These are phyloP conservation scores for Scenedesmus sp. DNA, from an alignment of 163 green algal genomes.

Conservation along the genomic window DNA sequence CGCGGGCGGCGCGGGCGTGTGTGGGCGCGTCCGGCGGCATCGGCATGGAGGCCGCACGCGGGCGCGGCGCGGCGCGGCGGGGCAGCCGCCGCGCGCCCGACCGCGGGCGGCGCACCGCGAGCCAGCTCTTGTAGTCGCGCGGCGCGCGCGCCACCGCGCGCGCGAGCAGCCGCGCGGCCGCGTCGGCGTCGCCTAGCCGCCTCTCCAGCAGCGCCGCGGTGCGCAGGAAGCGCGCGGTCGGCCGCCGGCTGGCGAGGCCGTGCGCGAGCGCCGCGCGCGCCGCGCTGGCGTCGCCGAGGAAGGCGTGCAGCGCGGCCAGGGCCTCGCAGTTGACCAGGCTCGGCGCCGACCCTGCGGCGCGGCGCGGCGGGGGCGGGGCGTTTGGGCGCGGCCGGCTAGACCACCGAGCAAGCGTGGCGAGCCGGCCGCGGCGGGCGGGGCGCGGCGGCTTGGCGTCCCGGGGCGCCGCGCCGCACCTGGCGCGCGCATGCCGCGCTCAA, in stretches of 20 bases:
- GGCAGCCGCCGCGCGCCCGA: too few relatives aligned
- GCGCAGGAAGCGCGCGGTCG: constrained; percentile 66
- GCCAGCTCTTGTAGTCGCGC: constrained; percentile 77
- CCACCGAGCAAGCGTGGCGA: too few relatives aligned
- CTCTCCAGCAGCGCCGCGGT: constrained; percentile 79
- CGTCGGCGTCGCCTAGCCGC: constrained; percentile 55
- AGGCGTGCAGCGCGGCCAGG: constrained; percentile 67
- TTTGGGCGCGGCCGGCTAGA: too few relatives aligned
- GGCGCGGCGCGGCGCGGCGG: too few relatives aligned
- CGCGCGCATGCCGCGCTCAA: constrained; percentile 47
- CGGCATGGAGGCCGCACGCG: too few relatives aligned
- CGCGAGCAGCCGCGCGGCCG: constrained; percentile 61
- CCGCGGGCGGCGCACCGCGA: constrained; percentile 55
- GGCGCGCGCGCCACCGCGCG: constrained; percentile 40
- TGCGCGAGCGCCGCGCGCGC: constrained; percentile 51
- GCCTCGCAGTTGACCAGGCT: constrained; percentile 69
- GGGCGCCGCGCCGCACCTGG: constrained; percentile 1
- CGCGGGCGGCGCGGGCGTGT: too few relatives aligned
- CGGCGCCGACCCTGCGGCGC: background rate
- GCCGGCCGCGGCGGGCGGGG: background rate
- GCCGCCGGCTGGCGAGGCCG: constrained; percentile 2
- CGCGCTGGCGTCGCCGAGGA: constrained; percentile 51
- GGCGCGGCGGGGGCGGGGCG: too few relatives aligned
- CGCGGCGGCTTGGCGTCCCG: too few relatives aligned
- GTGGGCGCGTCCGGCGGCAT: too few relatives aligned